Conservation (phyloP, 257 asterid species). For the Lycium ferocissimum region DNA sequence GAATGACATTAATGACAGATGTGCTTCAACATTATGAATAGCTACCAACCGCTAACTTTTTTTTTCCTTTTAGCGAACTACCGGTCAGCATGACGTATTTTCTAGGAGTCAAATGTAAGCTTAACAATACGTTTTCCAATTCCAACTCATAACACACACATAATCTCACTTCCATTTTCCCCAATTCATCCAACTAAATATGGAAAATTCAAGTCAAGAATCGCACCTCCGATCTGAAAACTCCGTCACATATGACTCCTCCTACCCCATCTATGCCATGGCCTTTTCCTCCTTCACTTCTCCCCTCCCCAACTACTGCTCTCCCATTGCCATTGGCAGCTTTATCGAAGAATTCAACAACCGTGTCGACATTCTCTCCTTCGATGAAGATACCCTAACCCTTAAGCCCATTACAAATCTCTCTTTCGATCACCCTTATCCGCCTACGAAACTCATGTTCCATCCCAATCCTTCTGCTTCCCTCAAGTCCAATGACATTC, state of each 20-base stretch:
- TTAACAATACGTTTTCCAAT: neutral
- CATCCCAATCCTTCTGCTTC: slow-evolving; percentile 64
- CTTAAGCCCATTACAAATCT: slow-evolving; percentile 59
- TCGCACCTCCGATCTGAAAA: slow-evolving; percentile 52
- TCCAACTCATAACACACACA: neutral
- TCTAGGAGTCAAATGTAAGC: neutral
- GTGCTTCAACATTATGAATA: neutral
- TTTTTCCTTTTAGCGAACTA: neutral
- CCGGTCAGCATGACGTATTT: neutral
- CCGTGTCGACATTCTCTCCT: slow-evolving; percentile 76
- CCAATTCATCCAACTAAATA: neutral
- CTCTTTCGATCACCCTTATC: slow-evolving; percentile 86
- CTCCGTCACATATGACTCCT: slow-evolving; percentile 57
- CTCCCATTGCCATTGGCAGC: slow-evolving; percentile 72
- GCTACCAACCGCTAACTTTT: neutral
- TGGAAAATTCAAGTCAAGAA: slow-evolving; percentile 62
- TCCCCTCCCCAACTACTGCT: slow-evolving; percentile 44
- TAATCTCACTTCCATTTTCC: neutral
- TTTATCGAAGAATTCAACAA: slow-evolving; percentile 75
- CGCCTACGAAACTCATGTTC: slow-evolving; percentile 82
- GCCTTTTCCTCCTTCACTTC: slow-evolving; percentile 59
- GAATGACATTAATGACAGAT: neutral
- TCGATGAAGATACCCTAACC: slow-evolving; percentile 66
- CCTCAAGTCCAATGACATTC: slow-evolving; percentile 52
- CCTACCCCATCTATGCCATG: slow-evolving; percentile 77